phyloP scores from a whole-genome alignment of 768 basidiomycete genomes.

The Flagelloscypha sp. region DNA sequence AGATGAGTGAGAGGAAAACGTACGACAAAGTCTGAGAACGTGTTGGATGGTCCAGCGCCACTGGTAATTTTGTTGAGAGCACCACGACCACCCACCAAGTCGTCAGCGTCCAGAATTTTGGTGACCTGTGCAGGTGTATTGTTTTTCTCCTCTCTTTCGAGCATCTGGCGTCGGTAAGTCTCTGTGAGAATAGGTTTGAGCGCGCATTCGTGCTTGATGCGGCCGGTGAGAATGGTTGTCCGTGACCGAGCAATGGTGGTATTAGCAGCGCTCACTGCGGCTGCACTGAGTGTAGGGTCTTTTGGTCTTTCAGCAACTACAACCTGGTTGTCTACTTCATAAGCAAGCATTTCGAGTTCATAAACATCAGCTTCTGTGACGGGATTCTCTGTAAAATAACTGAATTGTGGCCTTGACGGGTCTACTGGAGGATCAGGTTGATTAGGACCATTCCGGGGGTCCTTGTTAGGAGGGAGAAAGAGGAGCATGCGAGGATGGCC shows the following conservation, averaged over 20 bases:
- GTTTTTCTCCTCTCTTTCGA: conserved; percentile 53
- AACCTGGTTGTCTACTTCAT: conserved; percentile 76
- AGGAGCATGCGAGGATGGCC: conserved; percentile 57
- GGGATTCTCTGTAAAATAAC: conserved; percentile 13
- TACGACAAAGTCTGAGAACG: conserved; percentile 63
- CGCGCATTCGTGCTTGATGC: conserved; percentile 76
- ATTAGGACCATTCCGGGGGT: too few species aligned
- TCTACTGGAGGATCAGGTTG: too few species aligned
- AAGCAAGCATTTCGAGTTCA: conserved; percentile 83
- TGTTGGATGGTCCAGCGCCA: conserved; percentile 43
- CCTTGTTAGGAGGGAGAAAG: conserved; percentile 53
- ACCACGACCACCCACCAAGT: conserved; percentile 59
- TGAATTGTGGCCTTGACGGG: background rate
- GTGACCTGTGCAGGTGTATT: conserved; percentile 63
- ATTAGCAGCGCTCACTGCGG: conserved; percentile 35
- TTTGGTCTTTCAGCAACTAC: conserved; percentile 80
- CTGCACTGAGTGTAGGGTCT: conserved; percentile 30
- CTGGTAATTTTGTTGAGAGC: conserved; percentile 73
- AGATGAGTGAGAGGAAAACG: conserved; percentile 19
- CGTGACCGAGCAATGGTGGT: conserved; percentile 62
- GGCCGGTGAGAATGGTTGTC: conserved; percentile 70
- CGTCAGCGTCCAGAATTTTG: conserved; percentile 66
- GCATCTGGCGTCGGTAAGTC: conserved; percentile 64
- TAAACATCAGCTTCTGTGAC: conserved; percentile 57
- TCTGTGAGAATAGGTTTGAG: conserved; percentile 61